These are phyloP conservation scores for Chimonanthus salicifolius DNA, from an alignment of 164 flowering plant genomes.

Conservation along the genomic window DNA sequence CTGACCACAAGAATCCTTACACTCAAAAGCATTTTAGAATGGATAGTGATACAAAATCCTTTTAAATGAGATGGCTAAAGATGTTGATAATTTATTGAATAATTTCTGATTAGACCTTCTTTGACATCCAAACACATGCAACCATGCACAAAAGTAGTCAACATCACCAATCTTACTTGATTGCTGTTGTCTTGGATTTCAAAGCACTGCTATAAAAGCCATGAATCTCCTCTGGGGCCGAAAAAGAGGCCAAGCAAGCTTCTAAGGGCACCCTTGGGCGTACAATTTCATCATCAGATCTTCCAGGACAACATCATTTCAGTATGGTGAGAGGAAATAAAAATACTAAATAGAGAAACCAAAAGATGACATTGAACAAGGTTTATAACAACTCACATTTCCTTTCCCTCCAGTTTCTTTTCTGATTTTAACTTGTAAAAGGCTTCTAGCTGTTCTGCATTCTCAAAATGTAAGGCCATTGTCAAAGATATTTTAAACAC, in stretches of 20 bases:
- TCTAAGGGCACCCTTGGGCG: slow-evolving; percentile 92
- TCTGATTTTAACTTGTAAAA: slow-evolving; percentile 65
- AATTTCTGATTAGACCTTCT: background rate
- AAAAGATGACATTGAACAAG: background rate
- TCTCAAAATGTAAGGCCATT: slow-evolving; percentile 11
- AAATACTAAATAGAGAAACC: background rate
- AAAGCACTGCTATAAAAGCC: slow-evolving; percentile 91
- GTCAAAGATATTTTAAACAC: slow-evolving; percentile 6
- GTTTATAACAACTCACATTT: slow-evolving; percentile 55
- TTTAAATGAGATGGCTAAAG: background rate
- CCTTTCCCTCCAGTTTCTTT: slow-evolving; percentile 52
- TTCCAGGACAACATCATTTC: slow-evolving; percentile 15
- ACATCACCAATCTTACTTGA: slow-evolving; percentile 49
- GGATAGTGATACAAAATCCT: too few species aligned
- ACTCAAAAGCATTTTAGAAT: too few species aligned
- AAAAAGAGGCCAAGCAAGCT: slow-evolving; percentile 76
- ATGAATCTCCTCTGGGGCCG: slow-evolving; percentile 87
- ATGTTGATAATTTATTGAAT: background rate
- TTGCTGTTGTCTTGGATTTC: slow-evolving; percentile 78
- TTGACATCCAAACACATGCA: background rate
- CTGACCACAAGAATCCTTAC: too few species aligned
- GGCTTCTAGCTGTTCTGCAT: slow-evolving; percentile 71
- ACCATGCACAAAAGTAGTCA: background rate
- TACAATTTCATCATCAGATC: slow-evolving; percentile 56
- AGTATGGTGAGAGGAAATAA: background rate